A percentile compares a stretch with the other conserved stretches of the same genome.
These are phyloP conservation scores for Podospora tetraspora DNA, from an alignment of 495 filamentous ascomycete genomes.

Conservation along the genomic window DNA sequence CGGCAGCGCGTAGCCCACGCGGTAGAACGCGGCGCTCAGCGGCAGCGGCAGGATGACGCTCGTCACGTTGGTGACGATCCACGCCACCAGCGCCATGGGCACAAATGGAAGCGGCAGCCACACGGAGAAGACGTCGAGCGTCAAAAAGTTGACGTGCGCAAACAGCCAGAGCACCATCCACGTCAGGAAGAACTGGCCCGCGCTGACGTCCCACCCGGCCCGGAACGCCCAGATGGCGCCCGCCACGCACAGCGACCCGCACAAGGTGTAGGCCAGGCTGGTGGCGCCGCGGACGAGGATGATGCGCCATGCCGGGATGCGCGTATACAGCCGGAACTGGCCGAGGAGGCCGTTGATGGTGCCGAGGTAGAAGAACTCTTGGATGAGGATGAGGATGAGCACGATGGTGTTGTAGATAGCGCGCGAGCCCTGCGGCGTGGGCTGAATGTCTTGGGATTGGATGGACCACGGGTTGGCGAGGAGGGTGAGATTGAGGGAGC, in stretches of 20 bases:
- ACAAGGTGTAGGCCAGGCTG: constrained; percentile 39
- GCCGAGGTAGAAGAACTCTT: constrained; percentile 51
- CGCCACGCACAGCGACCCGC: constrained; percentile 41
- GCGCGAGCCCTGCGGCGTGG: constrained; percentile 46
- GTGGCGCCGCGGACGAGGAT: constrained; percentile 39
- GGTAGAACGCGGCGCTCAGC: constrained; percentile 43
- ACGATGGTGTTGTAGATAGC: constrained; percentile 49
- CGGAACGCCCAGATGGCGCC: constrained; percentile 51
- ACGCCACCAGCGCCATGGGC: constrained; percentile 45
- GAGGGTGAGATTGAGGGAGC: constrained; percentile 30
- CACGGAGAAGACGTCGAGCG: constrained; percentile 44
- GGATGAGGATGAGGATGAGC: constrained; percentile 45
- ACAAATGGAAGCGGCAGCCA: constrained; percentile 40
- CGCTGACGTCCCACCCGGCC: constrained; percentile 41
- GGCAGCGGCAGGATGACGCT: constrained; percentile 46
- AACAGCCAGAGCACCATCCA: constrained; percentile 51
- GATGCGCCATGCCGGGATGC: constrained; percentile 36
- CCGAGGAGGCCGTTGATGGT: constrained; percentile 38
- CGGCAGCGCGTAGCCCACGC: constrained; percentile 44
- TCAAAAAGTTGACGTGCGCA: constrained; percentile 46
- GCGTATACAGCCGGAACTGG: constrained; percentile 41
- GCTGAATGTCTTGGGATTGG: constrained; percentile 37
- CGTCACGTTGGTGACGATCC: constrained; percentile 46
- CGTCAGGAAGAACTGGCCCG: constrained; percentile 41
- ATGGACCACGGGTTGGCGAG: constrained; percentile 43